Evolutionary conservation across 2,329 filamentous ascomycete species (phyloP).

Genomic region (Cladosporium phlei): DNA sequence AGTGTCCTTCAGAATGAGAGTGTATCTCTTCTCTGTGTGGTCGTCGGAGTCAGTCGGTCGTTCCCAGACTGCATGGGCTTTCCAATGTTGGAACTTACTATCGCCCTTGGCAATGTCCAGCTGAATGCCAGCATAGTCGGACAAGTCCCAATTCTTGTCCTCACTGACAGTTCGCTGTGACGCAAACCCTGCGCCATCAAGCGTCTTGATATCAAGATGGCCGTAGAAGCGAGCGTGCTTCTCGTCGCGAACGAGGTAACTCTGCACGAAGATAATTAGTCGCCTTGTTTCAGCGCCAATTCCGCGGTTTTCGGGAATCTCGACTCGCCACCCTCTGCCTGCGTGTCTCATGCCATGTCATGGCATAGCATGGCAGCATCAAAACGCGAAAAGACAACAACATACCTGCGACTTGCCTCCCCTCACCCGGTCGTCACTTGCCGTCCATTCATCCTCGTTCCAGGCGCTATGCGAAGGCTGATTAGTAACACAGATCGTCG

Average conservation of each 20-base stretch:
- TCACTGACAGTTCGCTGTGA: slow-evolving; percentile 64
- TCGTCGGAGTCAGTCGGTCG: background rate
- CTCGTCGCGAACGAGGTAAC: slow-evolving; percentile 40
- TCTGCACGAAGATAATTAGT: slow-evolving; percentile 37
- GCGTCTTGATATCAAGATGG: slow-evolving; percentile 64
- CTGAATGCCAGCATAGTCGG: slow-evolving; percentile 56
- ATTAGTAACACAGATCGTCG: slow-evolving; percentile 3
- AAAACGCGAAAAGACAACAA: background rate
- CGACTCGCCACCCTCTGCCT: no score
- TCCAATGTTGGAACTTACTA: slow-evolving; percentile 29
- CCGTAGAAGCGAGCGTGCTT: slow-evolving; percentile 57
- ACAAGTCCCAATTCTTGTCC: slow-evolving; percentile 59
- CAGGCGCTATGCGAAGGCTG: slow-evolving; percentile 47
- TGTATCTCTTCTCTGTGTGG: slow-evolving; percentile 58
- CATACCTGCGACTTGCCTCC: slow-evolving; percentile 60
- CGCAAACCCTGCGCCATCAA: slow-evolving; percentile 78
- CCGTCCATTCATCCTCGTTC: slow-evolving; percentile 57
- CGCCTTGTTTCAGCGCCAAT: background rate
- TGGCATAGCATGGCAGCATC: no score
- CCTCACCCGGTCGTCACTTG: slow-evolving; percentile 71
- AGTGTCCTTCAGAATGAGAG: slow-evolving; percentile 69
- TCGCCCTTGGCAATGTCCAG: slow-evolving; percentile 53
- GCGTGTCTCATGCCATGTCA: no score
- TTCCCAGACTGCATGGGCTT: background rate
- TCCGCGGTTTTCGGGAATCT: no score